phyloP scores from a whole-genome alignment of 805 yeast genomes.

The Scheffersomyces ergatensis region DNA sequence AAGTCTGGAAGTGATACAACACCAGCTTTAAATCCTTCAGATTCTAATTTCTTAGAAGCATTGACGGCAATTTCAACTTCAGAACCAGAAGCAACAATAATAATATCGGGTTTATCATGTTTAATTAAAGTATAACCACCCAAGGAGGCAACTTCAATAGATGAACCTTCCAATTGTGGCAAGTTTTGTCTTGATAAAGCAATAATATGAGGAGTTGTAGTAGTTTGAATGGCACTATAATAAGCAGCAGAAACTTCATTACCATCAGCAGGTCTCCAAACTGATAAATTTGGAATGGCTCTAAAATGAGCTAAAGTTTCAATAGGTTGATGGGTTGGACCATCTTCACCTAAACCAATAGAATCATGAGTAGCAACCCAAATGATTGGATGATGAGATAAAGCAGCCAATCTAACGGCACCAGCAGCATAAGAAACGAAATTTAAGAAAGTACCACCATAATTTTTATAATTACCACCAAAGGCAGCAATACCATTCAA shows the following conservation, averaged over 20 bases:
- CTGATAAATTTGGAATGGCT: slow-evolving; percentile 78
- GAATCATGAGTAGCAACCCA: slow-evolving; percentile 93
- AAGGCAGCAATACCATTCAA: slow-evolving; percentile 95
- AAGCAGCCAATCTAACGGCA: slow-evolving; percentile 81
- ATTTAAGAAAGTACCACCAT: slow-evolving; percentile 98
- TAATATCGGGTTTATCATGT: slow-evolving; percentile 62
- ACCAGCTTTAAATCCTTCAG: slow-evolving; percentile 67
- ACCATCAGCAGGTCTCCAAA: slow-evolving; percentile 95
- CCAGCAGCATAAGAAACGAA: slow-evolving; percentile 83
- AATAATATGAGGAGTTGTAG: slow-evolving; percentile 66
- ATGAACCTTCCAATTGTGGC: slow-evolving; percentile 91
- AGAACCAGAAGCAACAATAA: slow-evolving; percentile 89
- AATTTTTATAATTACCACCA: slow-evolving; percentile 81
- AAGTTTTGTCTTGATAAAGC: slow-evolving; percentile 84
- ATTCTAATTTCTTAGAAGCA: slow-evolving; percentile 70
- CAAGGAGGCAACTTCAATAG: slow-evolving; percentile 85
- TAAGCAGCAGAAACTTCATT: slow-evolving; percentile 86
- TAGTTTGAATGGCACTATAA: slow-evolving; percentile 59
- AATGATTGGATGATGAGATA: slow-evolving; percentile 77
- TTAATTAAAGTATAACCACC: slow-evolving; percentile 84
- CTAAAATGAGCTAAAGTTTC: slow-evolving; percentile 85
- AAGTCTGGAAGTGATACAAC: slow-evolving; percentile 94
- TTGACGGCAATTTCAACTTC: slow-evolving; percentile 84
- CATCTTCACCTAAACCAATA: slow-evolving; percentile 89
- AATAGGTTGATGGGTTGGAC: slow-evolving; percentile 92